A percentile compares a stretch with the other conserved stretches of the same genome.
These are phyloP conservation scores for Odontarrhena argentea DNA, from an alignment of 345 rosid species.

Conservation along the genomic window DNA sequence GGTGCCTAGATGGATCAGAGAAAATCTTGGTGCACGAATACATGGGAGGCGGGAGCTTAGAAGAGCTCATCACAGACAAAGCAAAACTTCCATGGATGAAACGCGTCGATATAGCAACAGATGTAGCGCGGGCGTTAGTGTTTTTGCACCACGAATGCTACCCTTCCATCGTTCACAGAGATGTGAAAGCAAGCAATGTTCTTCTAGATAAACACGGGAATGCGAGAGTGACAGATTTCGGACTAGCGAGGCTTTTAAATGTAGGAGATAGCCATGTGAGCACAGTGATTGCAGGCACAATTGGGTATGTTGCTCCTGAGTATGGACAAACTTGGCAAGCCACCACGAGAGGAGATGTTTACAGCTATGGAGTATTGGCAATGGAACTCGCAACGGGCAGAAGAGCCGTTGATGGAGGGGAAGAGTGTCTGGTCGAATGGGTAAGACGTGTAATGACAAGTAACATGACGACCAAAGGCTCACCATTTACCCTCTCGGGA, in stretches of 20 bases:
- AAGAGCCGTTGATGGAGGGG: slow-evolving; percentile 88
- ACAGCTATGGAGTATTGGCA: slow-evolving; percentile 77
- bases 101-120: slow-evolving; percentile 65
- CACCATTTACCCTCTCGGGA: slow-evolving; percentile 60
- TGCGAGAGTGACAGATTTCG: slow-evolving; percentile 87
- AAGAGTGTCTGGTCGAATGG: slow-evolving; percentile 94
- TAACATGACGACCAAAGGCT: slow-evolving; percentile 35
- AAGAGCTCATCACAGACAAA: slow-evolving; percentile 72
- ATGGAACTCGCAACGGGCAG: slow-evolving; percentile 94
- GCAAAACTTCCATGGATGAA: slow-evolving; percentile 59
- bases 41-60: slow-evolving; percentile 90
- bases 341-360: slow-evolving; percentile 92
- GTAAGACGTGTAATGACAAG: slow-evolving; percentile 62
- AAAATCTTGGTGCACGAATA: slow-evolving; percentile 83
- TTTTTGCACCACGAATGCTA: slow-evolving; percentile 91
- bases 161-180: slow-evolving; percentile 88
- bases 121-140: slow-evolving; percentile 70
- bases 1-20: slow-evolving; percentile 80
- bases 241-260: slow-evolving; percentile 75
- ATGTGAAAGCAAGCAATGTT: slow-evolving; percentile 94
- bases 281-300: slow-evolving; percentile 87
- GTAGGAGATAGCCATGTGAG: slow-evolving; percentile 85
- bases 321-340: slow-evolving; percentile 95
- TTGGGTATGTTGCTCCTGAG: slow-evolving; percentile 95
- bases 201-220: slow-evolving; percentile 67